These are phyloP conservation scores for Penicillium verhagenii DNA, from an alignment of 495 filamentous ascomycete genomes.

Conservation along the genomic window DNA sequence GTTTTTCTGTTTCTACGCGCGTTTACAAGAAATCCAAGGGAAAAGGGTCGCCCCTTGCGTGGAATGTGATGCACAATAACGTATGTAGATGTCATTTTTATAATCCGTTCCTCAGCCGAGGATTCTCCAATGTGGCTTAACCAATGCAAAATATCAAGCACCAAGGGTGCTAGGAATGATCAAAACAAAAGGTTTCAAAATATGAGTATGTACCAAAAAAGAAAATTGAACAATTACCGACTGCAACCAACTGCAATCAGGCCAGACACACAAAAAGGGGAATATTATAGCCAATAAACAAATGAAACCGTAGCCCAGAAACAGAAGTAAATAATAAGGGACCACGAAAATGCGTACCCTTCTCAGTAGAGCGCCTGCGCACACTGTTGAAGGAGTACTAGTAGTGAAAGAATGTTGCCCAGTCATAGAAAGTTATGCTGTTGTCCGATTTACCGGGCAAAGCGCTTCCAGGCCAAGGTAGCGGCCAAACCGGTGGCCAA, in stretches of 20 bases:
- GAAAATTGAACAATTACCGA: too few species aligned
- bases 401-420: not conserved
- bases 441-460: constrained; percentile 31
- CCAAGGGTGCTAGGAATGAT: constrained; percentile 1
- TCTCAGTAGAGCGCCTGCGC: not conserved
- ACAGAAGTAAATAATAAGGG: not conserved
- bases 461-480: constrained; percentile 43
- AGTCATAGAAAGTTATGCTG: constrained; percentile 2
- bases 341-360: not conserved
- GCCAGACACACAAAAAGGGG: constrained; percentile 1
- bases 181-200: not conserved
- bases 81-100: not conserved
- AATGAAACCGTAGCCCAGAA: not conserved
- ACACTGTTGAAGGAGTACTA: not conserved
- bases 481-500: constrained; percentile 41
- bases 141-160: not conserved
- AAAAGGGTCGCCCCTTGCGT: not conserved
- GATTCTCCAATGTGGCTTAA: constrained; percentile 1
- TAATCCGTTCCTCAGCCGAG: not conserved
- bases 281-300: not conserved
- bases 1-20: too few species aligned
- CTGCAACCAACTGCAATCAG: constrained; percentile 3
- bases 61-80: not conserved
- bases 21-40: too few species aligned
- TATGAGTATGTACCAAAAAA: constrained; percentile 12